These are phyloP conservation scores for Teratosphaeria destructans DNA, from an alignment of 2,329 filamentous ascomycete species.

Conservation along the genomic window DNA sequence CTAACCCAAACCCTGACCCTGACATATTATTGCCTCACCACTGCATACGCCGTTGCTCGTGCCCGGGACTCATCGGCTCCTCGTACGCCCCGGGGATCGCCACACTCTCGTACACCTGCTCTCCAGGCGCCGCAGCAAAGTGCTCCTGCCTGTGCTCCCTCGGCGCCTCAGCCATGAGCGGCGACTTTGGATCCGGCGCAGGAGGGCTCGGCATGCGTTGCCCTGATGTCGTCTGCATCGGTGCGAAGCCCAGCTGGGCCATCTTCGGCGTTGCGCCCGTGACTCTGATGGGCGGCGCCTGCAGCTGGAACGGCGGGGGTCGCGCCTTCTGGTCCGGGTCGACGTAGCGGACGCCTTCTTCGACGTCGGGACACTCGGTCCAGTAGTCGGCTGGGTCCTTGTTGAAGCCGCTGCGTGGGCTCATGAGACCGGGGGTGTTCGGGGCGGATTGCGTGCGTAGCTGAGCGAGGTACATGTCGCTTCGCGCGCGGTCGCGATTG, in stretches of 20 bases:
- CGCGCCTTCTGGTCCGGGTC: constrained; percentile 39
- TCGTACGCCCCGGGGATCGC: constrained; percentile 78
- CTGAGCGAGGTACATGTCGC: constrained; percentile 78
- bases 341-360: constrained; percentile 46
- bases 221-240: constrained; percentile 20
- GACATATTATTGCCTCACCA: neutral
- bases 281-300: constrained; percentile 70
- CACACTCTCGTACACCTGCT: constrained; percentile 74
- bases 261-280: constrained; percentile 66
- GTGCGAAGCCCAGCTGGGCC: constrained; percentile 52
- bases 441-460: constrained; percentile 69
- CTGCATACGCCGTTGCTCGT: neutral
- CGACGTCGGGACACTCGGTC: constrained; percentile 28
- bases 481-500: constrained; percentile 82
- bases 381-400: constrained; percentile 33
- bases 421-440: constrained; percentile 71
- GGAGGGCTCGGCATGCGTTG: constrained; percentile 13
- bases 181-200: constrained; percentile 28
- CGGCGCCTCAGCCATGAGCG: constrained; percentile 26
- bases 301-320: constrained; percentile 62
- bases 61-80: constrained; percentile 12
- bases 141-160: constrained; percentile 49
- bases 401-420: constrained; percentile 44
- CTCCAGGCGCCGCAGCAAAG: constrained; percentile 58
- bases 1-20: constrained; percentile 2